Base-by-base conservation (phyloP, 768 basidiomycete genomes). In the Russula dissimulans region DNA sequence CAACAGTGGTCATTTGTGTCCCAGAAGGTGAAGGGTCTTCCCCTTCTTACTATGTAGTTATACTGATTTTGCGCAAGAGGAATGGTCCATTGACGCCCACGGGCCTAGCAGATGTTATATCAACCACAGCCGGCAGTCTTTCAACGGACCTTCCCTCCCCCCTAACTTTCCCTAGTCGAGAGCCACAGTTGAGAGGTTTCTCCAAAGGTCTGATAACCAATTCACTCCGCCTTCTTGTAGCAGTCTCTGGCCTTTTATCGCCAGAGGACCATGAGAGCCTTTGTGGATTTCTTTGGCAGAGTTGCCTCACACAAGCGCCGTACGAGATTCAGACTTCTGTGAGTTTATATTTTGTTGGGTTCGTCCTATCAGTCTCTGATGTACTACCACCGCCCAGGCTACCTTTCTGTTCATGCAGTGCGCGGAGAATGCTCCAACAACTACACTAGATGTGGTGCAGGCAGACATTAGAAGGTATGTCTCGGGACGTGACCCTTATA, bases 141-240 rank as follows among this genome's bases (percentile, higher is more conserved):
- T 67, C 67, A 62, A 69, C 15, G 22, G 56, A 5, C 58, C 54
- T 11, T 55, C 68, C 44, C 18, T 39, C 29, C n/a, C 22, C 53
- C 14, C 55, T 59, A 34, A 56, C 42, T 14, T 44, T 58, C 56
- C 62, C 64, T 22, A 46, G 39, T 54, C 59, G 59, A 45, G 63
- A n/a, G 18, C 63, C 10, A 31, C 53, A 41, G 4, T 39, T 67
- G 17, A 38, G 49, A 12, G 31, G 26, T 3, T 43, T 69, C n/a
- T 56, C 67, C 26, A 63, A 63, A 7, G 65, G 66, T 7, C 32
- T 69, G 8, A 43, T 59, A 11, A 54, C 56, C 29, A 67, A 78
- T 61, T 73, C 78, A 4, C 71, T 86, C 65, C 80, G 83, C 60
- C 75, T 90, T 11, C 73, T 90, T 15, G 87, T 89, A 6, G 70